phyloP scores from a whole-genome alignment of 148 eudicot genomes.

The Heliosperma pusillum region DNA sequence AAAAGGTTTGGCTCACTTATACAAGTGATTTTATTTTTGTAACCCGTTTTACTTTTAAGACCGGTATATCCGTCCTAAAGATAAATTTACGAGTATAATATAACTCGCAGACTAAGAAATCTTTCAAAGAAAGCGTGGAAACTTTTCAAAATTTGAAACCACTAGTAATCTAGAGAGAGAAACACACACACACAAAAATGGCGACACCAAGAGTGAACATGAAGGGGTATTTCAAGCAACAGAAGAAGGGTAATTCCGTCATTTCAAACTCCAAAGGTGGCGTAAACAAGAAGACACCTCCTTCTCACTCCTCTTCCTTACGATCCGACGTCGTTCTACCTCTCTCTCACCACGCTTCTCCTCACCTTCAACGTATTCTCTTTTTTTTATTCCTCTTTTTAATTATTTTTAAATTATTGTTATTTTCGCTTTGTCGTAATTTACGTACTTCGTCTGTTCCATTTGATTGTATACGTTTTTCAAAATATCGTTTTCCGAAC shows the following conservation, averaged over 20 bases:
- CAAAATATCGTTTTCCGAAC: too few species aligned
- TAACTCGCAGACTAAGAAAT: too few species aligned
- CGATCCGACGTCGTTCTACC: conserved; percentile 36
- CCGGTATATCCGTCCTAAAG: too few species aligned
- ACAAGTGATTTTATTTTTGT: too few species aligned
- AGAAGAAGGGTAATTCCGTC: conserved; percentile 38
- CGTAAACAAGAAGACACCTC: conserved; percentile 22
- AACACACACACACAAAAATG: conserved; percentile 16
- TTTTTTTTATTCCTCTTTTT: neutral
- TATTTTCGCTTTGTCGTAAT: neutral
- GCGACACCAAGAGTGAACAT: conserved; percentile 32
- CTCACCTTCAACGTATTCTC: conserved; percentile 42
- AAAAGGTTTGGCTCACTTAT: too few species aligned
- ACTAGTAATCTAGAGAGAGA: neutral
- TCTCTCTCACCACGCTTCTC: conserved; percentile 34
- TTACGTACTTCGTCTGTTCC: neutral
- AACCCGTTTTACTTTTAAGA: too few species aligned
- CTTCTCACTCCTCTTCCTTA: conserved; percentile 36
- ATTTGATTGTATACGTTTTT: neutral
- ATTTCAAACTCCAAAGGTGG: conserved; percentile 6
- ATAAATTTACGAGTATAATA: too few species aligned
- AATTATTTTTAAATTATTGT: neutral
- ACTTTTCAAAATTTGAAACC: conserved; percentile 21
- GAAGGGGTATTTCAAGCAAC: conserved; percentile 53
- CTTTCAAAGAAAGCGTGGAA: neutral